Evolutionary conservation across 2,329 filamentous ascomycete genomes (phyloP).

Genomic region (Aspergillus arachidicola): DNA sequence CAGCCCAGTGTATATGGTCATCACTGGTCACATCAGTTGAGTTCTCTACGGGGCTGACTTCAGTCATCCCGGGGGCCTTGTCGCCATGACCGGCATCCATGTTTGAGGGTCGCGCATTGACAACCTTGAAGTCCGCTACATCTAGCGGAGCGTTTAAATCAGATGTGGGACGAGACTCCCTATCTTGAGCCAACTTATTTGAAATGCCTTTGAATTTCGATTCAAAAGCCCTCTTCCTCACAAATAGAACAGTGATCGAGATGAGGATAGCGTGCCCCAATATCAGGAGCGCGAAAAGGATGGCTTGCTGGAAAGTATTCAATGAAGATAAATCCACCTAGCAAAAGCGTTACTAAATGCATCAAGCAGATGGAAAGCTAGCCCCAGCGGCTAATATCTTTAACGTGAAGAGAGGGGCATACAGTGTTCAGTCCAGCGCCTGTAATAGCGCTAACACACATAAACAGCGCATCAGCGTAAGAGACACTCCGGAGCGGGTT

Average conservation of each 20-base stretch:
- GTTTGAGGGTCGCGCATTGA: neutral
- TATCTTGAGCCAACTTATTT: constrained; percentile 29
- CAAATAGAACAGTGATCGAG: constrained; percentile 64
- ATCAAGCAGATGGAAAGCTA: neutral
- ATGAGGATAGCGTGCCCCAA: constrained; percentile 70
- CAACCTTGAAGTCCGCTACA: neutral
- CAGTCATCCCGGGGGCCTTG: constrained; percentile 9
- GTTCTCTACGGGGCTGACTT: constrained; percentile 5
- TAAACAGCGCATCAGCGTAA: constrained; percentile 68
- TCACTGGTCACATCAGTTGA: constrained; percentile 1
- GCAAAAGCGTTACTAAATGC: constrained; percentile 6
- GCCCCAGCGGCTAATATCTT: neutral
- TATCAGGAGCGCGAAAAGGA: constrained; percentile 67
- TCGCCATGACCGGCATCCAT: neutral
- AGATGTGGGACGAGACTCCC: neutral
- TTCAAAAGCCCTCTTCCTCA: constrained; percentile 65
- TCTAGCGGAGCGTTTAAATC: neutral
- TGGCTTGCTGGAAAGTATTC: constrained; percentile 68
- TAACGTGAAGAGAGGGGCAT: constrained; percentile 30
- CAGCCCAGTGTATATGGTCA: constrained; percentile 28
- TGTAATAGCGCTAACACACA: constrained; percentile 68
- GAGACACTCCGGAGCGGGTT: constrained; percentile 54
- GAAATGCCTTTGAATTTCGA: constrained; percentile 60
- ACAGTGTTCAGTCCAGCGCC: constrained; percentile 68
- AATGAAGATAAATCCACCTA: constrained; percentile 56